Evolutionary conservation across 78 protist species (phyloP).

Genomic region (Dictyostelium purpureum): DNA sequence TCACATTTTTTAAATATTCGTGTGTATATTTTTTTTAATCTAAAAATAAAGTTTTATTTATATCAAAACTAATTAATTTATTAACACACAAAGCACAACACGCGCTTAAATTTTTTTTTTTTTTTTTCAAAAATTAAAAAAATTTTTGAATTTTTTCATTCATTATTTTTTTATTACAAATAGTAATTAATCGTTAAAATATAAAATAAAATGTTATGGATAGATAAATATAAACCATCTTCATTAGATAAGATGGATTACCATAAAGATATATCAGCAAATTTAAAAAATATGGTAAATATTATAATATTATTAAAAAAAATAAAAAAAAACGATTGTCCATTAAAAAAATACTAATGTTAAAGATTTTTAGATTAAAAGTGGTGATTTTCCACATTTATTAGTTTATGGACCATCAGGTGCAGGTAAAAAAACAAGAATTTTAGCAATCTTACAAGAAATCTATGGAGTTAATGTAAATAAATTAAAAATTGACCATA

Average conservation of each 20-base stretch:
- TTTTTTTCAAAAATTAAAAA: no score
- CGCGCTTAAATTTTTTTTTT: no score
- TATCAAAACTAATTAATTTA: no score
- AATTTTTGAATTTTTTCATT: no score
- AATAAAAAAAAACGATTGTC: neutral
- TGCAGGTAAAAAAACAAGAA: constrained; percentile 98
- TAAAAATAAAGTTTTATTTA: no score
- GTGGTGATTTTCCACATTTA: constrained; percentile 97
- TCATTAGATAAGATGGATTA: constrained; percentile 83
- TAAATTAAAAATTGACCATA: constrained; percentile 80
- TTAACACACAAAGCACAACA: no score
- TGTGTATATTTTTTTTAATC: no score
- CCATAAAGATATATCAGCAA: constrained; percentile 74
- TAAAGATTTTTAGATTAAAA: neutral
- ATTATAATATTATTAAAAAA: neutral
- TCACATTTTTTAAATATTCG: no score
- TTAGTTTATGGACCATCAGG: constrained; percentile 98
- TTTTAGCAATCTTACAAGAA: constrained; percentile 92
- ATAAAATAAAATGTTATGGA: constrained; percentile 89
- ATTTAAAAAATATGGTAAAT: constrained; percentile 84
- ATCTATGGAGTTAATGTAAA: constrained; percentile 93
- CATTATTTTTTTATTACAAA: no score
- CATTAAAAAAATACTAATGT: no score
- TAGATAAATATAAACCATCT: constrained; percentile 98
- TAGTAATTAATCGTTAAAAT: no score